A percentile compares a stretch with the other conserved stretches of the same genome.
Evolutionary conservation across 768 basidiomycete genomes (phyloP).

Genomic region (Mycena maculata): DNA sequence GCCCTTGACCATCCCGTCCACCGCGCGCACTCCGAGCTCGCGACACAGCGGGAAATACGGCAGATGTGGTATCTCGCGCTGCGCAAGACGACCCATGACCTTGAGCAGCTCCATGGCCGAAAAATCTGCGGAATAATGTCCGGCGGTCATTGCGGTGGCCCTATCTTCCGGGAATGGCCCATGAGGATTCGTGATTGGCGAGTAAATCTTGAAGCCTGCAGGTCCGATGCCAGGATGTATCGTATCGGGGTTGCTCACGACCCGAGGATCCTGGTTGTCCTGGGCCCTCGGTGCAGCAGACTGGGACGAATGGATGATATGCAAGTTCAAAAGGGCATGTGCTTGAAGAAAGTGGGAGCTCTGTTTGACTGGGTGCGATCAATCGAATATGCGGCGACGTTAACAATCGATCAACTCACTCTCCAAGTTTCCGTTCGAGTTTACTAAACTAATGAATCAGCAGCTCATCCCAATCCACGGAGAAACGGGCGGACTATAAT

Average conservation of each 20-base stretch:
- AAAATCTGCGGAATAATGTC: constrained; percentile 73
- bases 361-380: constrained; percentile 67
- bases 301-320: constrained; percentile 88
- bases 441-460: constrained; percentile 59
- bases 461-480: neutral
- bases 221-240: constrained; percentile 70
- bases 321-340: constrained; percentile 83
- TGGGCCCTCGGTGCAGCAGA: constrained; percentile 49
- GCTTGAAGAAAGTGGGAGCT: constrained; percentile 89
- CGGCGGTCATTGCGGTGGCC: constrained; percentile 50
- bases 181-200: constrained; percentile 51
- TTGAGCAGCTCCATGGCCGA: constrained; percentile 82
- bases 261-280: constrained; percentile 47
- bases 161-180: constrained; percentile 40
- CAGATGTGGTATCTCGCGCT: constrained; percentile 70
- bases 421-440: constrained; percentile 76
- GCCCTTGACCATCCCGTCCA: constrained; percentile 87
- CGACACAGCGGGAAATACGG: constrained; percentile 86
- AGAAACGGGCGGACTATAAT: constrained; percentile 64
- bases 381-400: constrained; percentile 6
- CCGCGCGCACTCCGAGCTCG: constrained; percentile 84
- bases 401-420: constrained; percentile 56
- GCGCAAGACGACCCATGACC: constrained; percentile 83
- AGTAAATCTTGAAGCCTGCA: constrained; percentile 73
- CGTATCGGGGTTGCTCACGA: constrained; percentile 56